Percentiles rank a stretch among this genome's conserved stretches.
Evolutionary conservation across 2,329 filamentous ascomycete genomes (phyloP).

Genomic region (Arthroderma sp.): DNA sequence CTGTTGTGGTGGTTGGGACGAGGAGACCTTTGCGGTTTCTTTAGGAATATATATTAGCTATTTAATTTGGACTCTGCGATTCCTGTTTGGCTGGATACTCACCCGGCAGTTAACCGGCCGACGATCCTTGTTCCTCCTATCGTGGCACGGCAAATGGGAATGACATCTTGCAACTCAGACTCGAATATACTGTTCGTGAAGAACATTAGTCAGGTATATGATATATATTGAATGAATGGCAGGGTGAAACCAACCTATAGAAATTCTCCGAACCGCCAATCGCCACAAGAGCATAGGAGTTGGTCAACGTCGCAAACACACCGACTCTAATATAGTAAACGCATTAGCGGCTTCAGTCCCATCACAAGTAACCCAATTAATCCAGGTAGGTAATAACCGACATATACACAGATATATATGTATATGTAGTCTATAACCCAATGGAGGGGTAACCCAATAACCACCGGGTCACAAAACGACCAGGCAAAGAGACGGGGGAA

Average conservation of each 20-base stretch:
- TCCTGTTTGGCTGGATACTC: slow-evolving; percentile 21
- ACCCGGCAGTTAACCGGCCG: slow-evolving; percentile 86
- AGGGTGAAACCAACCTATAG: slow-evolving; percentile 54
- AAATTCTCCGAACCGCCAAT: slow-evolving; percentile 97
- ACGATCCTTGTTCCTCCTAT: slow-evolving; percentile 96
- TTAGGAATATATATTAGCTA: neutral
- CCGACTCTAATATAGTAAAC: slow-evolving; percentile 87
- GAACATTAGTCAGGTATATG: neutral
- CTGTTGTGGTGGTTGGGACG: slow-evolving; percentile 87
- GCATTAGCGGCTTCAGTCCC: no score
- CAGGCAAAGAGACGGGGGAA: no score
- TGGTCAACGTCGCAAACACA: slow-evolving; percentile 92
- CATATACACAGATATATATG: no score
- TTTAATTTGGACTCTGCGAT: neutral
- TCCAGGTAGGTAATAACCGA: no score
- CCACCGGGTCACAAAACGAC: neutral
- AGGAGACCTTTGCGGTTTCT: slow-evolving; percentile 94
- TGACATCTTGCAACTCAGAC: slow-evolving; percentile 90
- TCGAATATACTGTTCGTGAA: slow-evolving; percentile 68
- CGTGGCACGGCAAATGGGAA: slow-evolving; percentile 91
- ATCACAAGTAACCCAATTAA: no score
- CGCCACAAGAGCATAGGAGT: slow-evolving; percentile 89
- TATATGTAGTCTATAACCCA: no score
- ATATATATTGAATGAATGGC: neutral
- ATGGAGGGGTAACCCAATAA: neutral